phyloP scores from a whole-genome alignment of 495 filamentous ascomycete species.

The Tetracladium marchalianum region DNA sequence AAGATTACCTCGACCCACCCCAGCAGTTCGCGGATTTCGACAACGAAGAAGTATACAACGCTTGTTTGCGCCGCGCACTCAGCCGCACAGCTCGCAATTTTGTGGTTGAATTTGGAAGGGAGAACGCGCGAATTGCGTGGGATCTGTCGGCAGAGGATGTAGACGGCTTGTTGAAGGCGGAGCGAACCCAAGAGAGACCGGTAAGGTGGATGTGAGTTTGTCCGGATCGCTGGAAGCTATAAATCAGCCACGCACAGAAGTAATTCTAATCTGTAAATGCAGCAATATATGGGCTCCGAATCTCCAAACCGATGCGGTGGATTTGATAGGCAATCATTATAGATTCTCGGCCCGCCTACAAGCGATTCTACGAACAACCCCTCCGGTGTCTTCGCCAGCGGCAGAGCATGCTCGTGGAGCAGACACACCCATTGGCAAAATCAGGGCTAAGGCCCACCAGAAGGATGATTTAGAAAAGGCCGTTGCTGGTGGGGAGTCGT shows the following conservation, averaged over 20 bases:
- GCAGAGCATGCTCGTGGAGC: not conserved
- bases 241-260: not conserved
- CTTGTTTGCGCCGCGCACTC: conserved; percentile 26
- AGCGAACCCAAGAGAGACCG: conserved; percentile 15
- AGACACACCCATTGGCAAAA: not conserved
- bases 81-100: conserved; percentile 47
- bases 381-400: not conserved
- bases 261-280: conserved; percentile 7
- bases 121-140: conserved; percentile 51
- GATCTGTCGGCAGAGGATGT: conserved; percentile 42
- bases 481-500: conserved; percentile 2
- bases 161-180: conserved; percentile 23
- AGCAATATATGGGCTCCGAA: conserved; percentile 69
- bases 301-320: conserved; percentile 44
- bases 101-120: conserved; percentile 59
- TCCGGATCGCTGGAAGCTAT: not conserved
- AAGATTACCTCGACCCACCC: too few species aligned
- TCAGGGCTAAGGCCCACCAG: not conserved
- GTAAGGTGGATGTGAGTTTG: conserved; percentile 58
- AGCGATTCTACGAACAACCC: conserved; percentile 38
- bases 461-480: conserved; percentile 9
- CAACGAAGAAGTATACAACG: conserved; percentile 31
- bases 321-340: conserved; percentile 44
- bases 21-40: conserved; percentile 46
- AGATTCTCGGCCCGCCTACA: conserved; percentile 58